These are phyloP conservation scores for Daldinia vernicosa DNA, from an alignment of 495 filamentous ascomycete species.

Conservation along the genomic window DNA sequence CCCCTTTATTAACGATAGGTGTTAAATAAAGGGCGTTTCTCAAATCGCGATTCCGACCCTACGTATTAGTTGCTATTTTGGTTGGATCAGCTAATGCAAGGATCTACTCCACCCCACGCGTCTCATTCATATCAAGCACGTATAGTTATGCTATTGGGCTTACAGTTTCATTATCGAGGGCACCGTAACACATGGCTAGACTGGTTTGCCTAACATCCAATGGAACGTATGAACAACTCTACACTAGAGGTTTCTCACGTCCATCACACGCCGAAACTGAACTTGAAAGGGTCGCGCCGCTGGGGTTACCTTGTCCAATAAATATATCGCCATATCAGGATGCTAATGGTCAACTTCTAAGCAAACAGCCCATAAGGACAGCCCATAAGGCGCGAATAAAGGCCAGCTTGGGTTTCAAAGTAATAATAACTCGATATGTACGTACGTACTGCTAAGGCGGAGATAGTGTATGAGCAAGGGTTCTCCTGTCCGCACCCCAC, in stretches of 20 bases:
- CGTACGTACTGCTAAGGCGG: slow-evolving; percentile 1
- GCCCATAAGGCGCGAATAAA: slow-evolving; percentile 20
- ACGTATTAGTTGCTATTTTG: slow-evolving; percentile 30
- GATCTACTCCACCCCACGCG: slow-evolving; percentile 41
- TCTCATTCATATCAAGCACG: slow-evolving; percentile 20
- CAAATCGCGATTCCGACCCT: slow-evolving; percentile 34
- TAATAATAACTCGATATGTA: slow-evolving; percentile 23
- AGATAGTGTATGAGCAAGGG: slow-evolving; percentile 26
- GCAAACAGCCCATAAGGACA: slow-evolving; percentile 30
- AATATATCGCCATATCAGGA: slow-evolving; percentile 26
- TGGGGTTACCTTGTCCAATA: slow-evolving; percentile 28
- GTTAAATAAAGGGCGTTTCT: slow-evolving; percentile 23
- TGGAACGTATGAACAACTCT: slow-evolving; percentile 15
- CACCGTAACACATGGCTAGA: slow-evolving; percentile 28
- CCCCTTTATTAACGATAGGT: slow-evolving; percentile 6
- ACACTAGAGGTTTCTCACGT: slow-evolving; percentile 2
- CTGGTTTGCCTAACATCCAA: slow-evolving; percentile 21
- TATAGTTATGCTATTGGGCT: slow-evolving; percentile 28
- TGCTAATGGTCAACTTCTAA: slow-evolving; percentile 1
- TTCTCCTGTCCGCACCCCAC: slow-evolving; percentile 27
- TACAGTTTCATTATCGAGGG: slow-evolving; percentile 22
- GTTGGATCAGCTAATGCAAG: slow-evolving; percentile 36
- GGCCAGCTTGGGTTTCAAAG: slow-evolving; percentile 28
- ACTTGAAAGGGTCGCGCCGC: slow-evolving; percentile 13
- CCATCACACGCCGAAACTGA: slow-evolving; percentile 18